phyloP scores from a whole-genome alignment of 2,329 filamentous ascomycete genomes.

The Thermomyces lanuginosus region DNA sequence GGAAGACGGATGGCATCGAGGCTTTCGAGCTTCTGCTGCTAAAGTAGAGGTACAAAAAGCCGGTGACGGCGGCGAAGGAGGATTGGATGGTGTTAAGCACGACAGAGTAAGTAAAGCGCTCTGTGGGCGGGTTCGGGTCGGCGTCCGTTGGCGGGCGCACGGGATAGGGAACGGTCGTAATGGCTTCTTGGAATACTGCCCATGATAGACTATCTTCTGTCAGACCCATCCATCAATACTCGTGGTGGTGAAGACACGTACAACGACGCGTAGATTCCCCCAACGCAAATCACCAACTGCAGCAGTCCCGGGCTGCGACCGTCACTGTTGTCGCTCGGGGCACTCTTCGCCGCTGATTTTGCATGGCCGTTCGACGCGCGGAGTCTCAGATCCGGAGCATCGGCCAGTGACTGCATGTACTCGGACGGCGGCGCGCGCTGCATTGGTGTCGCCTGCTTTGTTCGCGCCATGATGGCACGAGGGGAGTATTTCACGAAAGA shows the following conservation, averaged over 20 bases:
- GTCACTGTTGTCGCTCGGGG: conserved; percentile 6
- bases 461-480: conserved; percentile 44
- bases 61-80: conserved; percentile 66
- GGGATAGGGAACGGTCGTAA: conserved; percentile 82
- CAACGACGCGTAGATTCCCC: conserved; percentile 95
- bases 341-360: conserved; percentile 14
- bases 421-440: conserved; percentile 52
- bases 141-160: conserved; percentile 34
- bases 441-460: conserved; percentile 50
- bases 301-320: conserved; percentile 40
- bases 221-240: conserved; percentile 1
- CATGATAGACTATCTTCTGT: conserved; percentile 55
- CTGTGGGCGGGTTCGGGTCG: conserved; percentile 26
- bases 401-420: conserved; percentile 33
- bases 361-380: conserved; percentile 3
- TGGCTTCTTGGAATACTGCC: conserved; percentile 91
- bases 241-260: conserved; percentile 26
- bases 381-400: conserved; percentile 15
- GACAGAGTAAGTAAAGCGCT: conserved; percentile 83
- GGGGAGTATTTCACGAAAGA: neutral
- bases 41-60: conserved; percentile 60
- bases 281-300: conserved; percentile 73
- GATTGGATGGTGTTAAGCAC: conserved; percentile 96
- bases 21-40: conserved; percentile 36
- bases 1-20: conserved; percentile 51